These are phyloP conservation scores for Metschnikowia aberdeeniae DNA, from an alignment of 805 yeast genomes.

Conservation along the genomic window DNA sequence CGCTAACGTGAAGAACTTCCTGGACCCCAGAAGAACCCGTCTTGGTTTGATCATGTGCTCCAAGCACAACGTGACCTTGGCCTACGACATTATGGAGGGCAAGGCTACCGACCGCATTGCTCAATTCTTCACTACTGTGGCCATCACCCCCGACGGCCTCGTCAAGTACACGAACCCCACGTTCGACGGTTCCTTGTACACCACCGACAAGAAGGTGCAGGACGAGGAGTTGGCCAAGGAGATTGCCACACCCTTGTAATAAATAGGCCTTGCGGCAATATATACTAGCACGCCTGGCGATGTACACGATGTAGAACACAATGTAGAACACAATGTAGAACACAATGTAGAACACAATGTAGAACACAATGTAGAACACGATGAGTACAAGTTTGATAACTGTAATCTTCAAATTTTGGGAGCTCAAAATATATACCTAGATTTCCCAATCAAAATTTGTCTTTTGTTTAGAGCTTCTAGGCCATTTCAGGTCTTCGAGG, in stretches of 20 bases:
- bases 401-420: no score
- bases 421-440: no score
- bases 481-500: no score
- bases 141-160: slow-evolving; percentile 67
- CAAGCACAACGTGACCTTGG: slow-evolving; percentile 60
- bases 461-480: no score
- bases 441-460: no score
- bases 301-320: no score
- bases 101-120: slow-evolving; percentile 64
- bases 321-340: no score
- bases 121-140: slow-evolving; percentile 72
- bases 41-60: slow-evolving; percentile 71
- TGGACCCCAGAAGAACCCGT: slow-evolving; percentile 66
- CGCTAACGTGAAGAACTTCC: slow-evolving; percentile 58
- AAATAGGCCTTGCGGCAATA: no score
- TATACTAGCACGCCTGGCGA: no score
- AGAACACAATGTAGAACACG: no score
- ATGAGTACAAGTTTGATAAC: no score
- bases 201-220: slow-evolving; percentile 52
- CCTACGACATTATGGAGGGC: slow-evolving; percentile 66
- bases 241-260: slow-evolving; percentile 15
- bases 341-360: no score
- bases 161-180: slow-evolving; percentile 58
- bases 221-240: slow-evolving; percentile 41
- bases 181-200: slow-evolving; percentile 45